Percentiles rank a stretch among this genome's conserved stretches.
These are phyloP conservation scores for Spathaspora hagerdaliae DNA, from an alignment of 805 yeast species.

Conservation along the genomic window DNA sequence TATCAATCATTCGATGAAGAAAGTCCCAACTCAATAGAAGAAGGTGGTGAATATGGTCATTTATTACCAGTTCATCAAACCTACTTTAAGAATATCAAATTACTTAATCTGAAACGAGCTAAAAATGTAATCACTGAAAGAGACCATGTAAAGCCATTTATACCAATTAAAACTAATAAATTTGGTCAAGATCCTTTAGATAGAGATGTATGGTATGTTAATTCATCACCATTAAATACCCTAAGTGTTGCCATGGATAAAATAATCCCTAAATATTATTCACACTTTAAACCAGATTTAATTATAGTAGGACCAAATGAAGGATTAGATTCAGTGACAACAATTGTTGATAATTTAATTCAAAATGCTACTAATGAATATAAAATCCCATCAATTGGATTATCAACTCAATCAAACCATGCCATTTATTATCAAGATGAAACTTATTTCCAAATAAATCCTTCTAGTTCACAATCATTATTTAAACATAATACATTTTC, in stretches of 20 bases:
- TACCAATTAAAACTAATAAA: constrained; percentile 6
- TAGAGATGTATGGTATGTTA: constrained; percentile 29
- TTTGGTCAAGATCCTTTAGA: constrained; percentile 36
- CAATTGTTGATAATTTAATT: constrained; percentile 15
- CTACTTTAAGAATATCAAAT: constrained; percentile 17
- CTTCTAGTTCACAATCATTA: constrained; percentile 3
- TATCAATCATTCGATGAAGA: constrained; percentile 12
- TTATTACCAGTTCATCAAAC: constrained; percentile 27
- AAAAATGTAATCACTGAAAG: constrained; percentile 13
- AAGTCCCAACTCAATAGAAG: constrained; percentile 3
- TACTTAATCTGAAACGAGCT: constrained; percentile 12
- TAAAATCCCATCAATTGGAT: constrained; percentile 17
- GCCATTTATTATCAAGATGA: constrained; percentile 33
- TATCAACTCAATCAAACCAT: constrained; percentile 22
- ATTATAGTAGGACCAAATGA: constrained; percentile 30
- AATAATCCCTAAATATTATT: constrained; percentile 21
- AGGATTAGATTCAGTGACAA: constrained; percentile 9
- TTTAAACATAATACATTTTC: constrained; percentile 18
- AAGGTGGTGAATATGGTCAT: constrained; percentile 36
- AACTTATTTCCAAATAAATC: constrained; percentile 17
- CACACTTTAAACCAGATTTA: constrained; percentile 22
- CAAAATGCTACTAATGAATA: constrained; percentile 5
- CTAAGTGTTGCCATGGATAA: constrained; percentile 22
- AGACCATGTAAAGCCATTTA: not conserved
- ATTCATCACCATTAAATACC: constrained; percentile 21